phyloP scores from a whole-genome alignment of 345 rosid species.

The Eucalyptus cloeziana region DNA sequence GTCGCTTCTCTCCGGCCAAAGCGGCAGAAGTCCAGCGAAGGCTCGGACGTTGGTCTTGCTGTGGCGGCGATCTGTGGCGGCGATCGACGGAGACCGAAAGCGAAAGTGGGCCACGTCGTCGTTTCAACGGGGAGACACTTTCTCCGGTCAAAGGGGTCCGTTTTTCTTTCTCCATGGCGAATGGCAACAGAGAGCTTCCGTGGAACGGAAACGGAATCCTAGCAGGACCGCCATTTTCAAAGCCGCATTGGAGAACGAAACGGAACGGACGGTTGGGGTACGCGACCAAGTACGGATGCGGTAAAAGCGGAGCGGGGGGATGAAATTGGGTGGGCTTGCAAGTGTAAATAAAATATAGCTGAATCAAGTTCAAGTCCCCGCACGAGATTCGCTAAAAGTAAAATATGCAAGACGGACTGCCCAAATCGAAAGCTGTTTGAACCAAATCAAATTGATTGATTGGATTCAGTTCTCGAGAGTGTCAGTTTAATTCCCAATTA shows the following conservation, averaged over 20 bases:
- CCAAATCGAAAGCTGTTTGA: neutral
- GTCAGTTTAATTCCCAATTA: no score
- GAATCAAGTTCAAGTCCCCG: neutral
- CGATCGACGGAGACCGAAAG: neutral
- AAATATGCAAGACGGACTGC: no score
- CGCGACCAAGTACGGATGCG: neutral
- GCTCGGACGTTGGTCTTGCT: neutral
- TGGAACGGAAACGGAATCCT: neutral
- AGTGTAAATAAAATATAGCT: neutral
- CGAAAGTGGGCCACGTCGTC: neutral
- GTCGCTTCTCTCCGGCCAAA: neutral
- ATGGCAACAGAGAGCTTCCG: neutral
- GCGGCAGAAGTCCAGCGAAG: neutral
- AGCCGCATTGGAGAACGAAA: neutral
- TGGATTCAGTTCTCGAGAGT: no score
- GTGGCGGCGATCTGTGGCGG: neutral
- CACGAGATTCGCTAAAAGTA: neutral
- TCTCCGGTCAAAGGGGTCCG: neutral
- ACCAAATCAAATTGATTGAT: fast-evolving
- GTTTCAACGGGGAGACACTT: neutral
- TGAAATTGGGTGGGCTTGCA: neutral
- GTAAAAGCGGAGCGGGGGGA: neutral
- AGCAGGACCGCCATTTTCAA: neutral
- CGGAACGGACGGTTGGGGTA: neutral
- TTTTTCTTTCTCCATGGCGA: neutral